Base-by-base conservation (phyloP, 768 basidiomycete species). In the Pulveroboletus sp. region DNA sequence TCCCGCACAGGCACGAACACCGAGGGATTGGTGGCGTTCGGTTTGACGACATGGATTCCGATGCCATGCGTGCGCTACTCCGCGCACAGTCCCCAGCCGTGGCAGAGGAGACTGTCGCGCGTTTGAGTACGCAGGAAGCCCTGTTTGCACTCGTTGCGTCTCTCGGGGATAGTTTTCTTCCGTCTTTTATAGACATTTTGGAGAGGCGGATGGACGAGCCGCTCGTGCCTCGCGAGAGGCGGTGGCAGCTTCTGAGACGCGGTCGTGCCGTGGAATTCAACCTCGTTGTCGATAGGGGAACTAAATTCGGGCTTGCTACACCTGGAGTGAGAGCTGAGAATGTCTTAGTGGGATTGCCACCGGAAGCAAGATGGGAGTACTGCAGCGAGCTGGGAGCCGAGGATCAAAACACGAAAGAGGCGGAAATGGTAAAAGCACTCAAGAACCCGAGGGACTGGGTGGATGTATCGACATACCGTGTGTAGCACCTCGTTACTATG, bases 331-430 rank as follows among this genome's bases (percentile, higher is more conserved):
- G 78, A 28, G 75, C 80, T 10, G 84, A 87, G 68, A 83, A 80
- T 57, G 80, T 86, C 46, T 66, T 85, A 45, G 79, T 84, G 72
- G 78, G 76, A 56, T 67, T 87, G 55, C 84, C 84, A 1, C 77
- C 83, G 58, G 78, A 76, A 13, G 81, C 82, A 30, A 66, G 83
- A 47, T 86, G 83, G 83, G 85, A 86, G 64, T 87, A 87, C 61
- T 73, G 75, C 61, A 73, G 74, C 32, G 77, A 82, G 11, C 60
- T 84, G 51, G 80, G 78, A 10, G 57, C 58, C 13, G 63, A 73
- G n/a, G 78, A 72, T 32, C 48, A 51, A 17, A 76, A 72, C 7
- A 74, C 74, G 15, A 59, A 70, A 30, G 85, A 86, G 61, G 77
- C 70, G 33, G 68, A 75, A 57, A 60, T 85, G 47, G 47, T 79